Percentiles rank a stretch among this genome's conserved stretches.
These are phyloP conservation scores for Cyclotella sp. DNA, from an alignment of 108 stramenopile genomes.

Conservation along the genomic window DNA sequence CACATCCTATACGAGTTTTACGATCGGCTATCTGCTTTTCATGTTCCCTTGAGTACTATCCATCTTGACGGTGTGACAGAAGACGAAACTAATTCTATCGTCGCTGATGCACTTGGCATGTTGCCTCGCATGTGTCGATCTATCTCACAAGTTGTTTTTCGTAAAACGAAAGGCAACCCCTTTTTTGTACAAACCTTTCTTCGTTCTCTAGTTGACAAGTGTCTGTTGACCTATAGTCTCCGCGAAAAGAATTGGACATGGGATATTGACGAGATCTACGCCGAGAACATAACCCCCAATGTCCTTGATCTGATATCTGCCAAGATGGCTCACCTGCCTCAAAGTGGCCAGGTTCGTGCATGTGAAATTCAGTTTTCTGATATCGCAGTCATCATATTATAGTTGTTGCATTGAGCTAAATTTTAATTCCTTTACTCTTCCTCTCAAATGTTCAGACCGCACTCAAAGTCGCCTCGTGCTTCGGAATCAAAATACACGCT, in stretches of 20 bases:
- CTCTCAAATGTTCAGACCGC: constrained; percentile 18
- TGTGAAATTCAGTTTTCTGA: no score
- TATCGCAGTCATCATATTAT: background rate
- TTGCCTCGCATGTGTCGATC: constrained; percentile 27
- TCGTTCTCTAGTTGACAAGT: constrained; percentile 19
- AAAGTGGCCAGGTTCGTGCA: background rate
- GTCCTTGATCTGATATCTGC: constrained; percentile 46
- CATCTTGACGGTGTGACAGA: constrained; percentile 28
- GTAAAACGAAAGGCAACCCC: constrained; percentile 49
- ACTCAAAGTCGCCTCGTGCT: constrained; percentile 43
- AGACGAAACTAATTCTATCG: constrained; percentile 22
- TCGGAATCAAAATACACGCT: constrained; percentile 36
- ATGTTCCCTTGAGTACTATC: constrained; percentile 11
- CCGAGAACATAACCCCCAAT: constrained; percentile 44
- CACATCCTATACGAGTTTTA: constrained; percentile 29
- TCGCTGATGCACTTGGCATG: constrained; percentile 35
- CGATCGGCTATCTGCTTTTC: background rate
- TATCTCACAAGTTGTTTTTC: constrained; percentile 18
- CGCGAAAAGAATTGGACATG: constrained; percentile 41
- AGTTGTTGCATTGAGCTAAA: background rate
- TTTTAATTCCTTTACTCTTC: background rate
- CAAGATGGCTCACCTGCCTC: constrained; percentile 28
- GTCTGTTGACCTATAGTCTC: constrained; percentile 28
- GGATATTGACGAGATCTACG: constrained; percentile 36
- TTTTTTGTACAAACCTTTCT: constrained; percentile 41